Percentiles rank a stretch among this genome's conserved stretches.
Evolutionary conservation across 2,329 filamentous ascomycete species (phyloP).

Genomic region (Penicillium fuscoglaucum): DNA sequence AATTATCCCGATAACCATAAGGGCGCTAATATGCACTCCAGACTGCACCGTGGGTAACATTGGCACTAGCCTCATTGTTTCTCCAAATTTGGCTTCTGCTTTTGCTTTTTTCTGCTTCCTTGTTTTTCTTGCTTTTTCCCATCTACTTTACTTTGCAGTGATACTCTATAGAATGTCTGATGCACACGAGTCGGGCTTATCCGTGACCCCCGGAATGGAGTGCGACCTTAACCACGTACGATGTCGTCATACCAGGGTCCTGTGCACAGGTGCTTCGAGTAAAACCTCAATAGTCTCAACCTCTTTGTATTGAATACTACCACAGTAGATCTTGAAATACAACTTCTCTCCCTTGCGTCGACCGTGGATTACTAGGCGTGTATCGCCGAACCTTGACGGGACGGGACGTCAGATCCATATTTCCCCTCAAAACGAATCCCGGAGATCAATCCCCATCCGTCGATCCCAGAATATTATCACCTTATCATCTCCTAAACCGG

Average conservation of each 20-base stretch:
- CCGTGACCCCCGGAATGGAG: constrained; percentile 10
- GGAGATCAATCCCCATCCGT: constrained; percentile 6
- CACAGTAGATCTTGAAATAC: not conserved
- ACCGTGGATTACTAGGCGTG: constrained; percentile 34
- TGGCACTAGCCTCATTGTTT: constrained; percentile 2
- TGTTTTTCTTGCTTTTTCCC: not conserved
- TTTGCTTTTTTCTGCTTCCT: constrained; percentile 6
- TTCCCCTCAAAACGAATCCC: not conserved
- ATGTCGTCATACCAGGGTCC: constrained; percentile 21
- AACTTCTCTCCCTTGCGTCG: constrained; percentile 31
- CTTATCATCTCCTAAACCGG: not conserved
- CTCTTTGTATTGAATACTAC: not conserved
- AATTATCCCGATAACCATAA: constrained; percentile 25
- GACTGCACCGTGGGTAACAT: constrained; percentile 22
- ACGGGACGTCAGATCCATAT: constrained; percentile 33
- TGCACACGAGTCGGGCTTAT: constrained; percentile 4
- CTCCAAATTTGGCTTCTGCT: not conserved
- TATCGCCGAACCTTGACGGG: constrained; percentile 41
- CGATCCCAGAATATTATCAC: constrained; percentile 1
- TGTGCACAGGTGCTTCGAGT: constrained; percentile 1
- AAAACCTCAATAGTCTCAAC: not conserved
- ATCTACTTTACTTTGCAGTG: not conserved
- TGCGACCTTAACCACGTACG: constrained; percentile 9
- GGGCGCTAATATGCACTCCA: constrained; percentile 6
- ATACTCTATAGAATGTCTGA: constrained; percentile 18